Percentiles rank a stretch among this genome's conserved stretches.
These are phyloP conservation scores for Claviceps africana DNA, from an alignment of 2,329 filamentous ascomycete genomes.

Conservation along the genomic window DNA sequence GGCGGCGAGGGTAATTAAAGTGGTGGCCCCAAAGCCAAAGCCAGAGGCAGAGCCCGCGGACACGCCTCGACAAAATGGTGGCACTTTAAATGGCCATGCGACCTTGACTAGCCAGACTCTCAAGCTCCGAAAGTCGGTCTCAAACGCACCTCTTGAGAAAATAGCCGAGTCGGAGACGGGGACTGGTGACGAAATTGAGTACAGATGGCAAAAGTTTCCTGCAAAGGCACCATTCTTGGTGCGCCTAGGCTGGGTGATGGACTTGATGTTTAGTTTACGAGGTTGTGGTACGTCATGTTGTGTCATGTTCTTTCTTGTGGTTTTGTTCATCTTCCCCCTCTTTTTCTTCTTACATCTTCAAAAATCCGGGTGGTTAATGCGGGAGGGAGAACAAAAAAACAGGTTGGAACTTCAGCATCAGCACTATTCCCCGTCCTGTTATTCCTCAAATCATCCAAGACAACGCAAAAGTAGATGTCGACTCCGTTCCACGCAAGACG, in stretches of 20 bases:
- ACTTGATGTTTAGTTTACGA: conserved; percentile 40
- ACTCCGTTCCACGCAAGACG: conserved; percentile 27
- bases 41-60: not conserved
- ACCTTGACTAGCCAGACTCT: conserved; percentile 5
- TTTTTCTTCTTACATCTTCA: not conserved
- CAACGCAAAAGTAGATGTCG: conserved; percentile 26
- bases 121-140: conserved; percentile 9
- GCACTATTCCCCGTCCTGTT: conserved; percentile 33
- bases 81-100: not conserved
- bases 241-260: conserved; percentile 41
- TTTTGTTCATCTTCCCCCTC: not conserved
- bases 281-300: conserved; percentile 31
- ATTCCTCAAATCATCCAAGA: conserved; percentile 20
- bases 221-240: conserved; percentile 30
- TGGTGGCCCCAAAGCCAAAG: not conserved
- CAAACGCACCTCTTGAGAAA: not conserved
- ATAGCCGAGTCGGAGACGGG: not conserved
- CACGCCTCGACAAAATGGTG: not conserved
- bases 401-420: conserved; percentile 46
- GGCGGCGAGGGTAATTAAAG: conserved; percentile 33
- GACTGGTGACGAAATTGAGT: conserved; percentile 25
- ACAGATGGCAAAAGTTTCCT: conserved; percentile 48
- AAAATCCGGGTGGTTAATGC: not conserved
- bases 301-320: not conserved
- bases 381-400: not conserved